Conservation (phyloP, 2,329 filamentous ascomycete genomes). For the Penicillium crustosum region DNA sequence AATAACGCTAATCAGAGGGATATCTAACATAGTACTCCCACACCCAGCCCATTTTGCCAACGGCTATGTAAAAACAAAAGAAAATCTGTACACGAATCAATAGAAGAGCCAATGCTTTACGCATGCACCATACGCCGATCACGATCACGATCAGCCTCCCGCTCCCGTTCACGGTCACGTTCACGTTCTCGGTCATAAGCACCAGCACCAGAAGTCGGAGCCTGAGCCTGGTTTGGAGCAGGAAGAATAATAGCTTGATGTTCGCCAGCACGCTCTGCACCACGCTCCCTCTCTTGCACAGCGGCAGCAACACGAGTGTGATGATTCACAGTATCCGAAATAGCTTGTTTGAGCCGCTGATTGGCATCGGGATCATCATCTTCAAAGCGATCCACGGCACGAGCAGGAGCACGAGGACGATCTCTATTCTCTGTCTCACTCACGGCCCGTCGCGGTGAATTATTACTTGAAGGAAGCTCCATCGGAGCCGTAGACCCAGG, state of each 20-base stretch:
- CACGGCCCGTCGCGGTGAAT: constrained; percentile 38
- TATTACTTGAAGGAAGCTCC: constrained; percentile 19
- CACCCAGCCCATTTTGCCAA: constrained; percentile 15
- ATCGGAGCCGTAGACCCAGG: constrained; percentile 25
- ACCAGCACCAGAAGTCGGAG: background rate
- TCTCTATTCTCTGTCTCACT: constrained; percentile 38
- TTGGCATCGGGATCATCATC: constrained; percentile 43
- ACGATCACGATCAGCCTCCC: constrained; percentile 23
- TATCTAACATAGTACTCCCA: constrained; percentile 12
- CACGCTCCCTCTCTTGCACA: constrained; percentile 32
- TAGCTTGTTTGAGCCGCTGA: constrained; percentile 44
- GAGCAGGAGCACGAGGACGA: background rate
- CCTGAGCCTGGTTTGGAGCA: background rate
- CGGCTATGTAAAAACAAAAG: constrained; percentile 11
- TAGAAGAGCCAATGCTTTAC: constrained; percentile 9
- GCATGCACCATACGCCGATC: constrained; percentile 33
- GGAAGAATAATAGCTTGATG: background rate
- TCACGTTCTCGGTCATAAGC: constrained; percentile 4
- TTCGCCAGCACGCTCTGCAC: constrained; percentile 22
- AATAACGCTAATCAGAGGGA: constrained; percentile 9
- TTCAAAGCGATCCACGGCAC: constrained; percentile 16
- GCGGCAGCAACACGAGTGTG: constrained; percentile 38
- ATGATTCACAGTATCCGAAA: constrained; percentile 44
- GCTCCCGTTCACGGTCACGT: constrained; percentile 16
- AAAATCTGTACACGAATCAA: constrained; percentile 12